Conservation (phyloP, 139 green algal species). For the Tetraselmis chui region DNA sequence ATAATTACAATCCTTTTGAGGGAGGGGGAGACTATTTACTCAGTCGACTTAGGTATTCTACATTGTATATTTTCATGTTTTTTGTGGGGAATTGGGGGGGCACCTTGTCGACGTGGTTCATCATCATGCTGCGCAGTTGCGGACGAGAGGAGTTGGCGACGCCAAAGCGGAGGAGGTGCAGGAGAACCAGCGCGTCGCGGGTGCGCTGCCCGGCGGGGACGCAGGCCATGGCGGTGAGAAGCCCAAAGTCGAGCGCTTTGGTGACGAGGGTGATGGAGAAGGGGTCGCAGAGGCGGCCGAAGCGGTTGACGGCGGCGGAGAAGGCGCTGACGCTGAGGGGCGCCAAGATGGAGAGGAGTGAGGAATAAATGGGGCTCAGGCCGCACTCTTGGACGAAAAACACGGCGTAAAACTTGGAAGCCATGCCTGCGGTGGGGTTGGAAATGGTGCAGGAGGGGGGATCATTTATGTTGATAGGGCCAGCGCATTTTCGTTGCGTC, state of each 20-base stretch:
- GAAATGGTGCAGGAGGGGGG: no score
- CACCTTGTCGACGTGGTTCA: slow-evolving; percentile 26
- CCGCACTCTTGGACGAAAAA: slow-evolving; percentile 31
- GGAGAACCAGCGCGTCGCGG: slow-evolving; percentile 12
- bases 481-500: no score
- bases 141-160: slow-evolving; percentile 34
- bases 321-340: slow-evolving; percentile 18
- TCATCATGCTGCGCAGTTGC: slow-evolving; percentile 34
- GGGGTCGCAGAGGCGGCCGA: background rate
- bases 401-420: slow-evolving; percentile 38
- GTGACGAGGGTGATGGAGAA: slow-evolving; percentile 25
- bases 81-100: no score
- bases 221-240: slow-evolving; percentile 33
- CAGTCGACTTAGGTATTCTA: no score
- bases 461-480: no score
- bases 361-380: slow-evolving; percentile 18
- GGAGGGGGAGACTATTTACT: no score
- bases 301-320: background rate
- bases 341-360: slow-evolving; percentile 8
- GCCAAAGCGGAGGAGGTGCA: slow-evolving; percentile 28
- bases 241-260: slow-evolving; percentile 19
- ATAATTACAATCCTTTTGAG: no score
- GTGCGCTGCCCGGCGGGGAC: slow-evolving; percentile 11
- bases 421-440: slow-evolving; percentile 40
- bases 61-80: no score